A percentile compares a stretch with the other conserved stretches of the same genome.
These are phyloP conservation scores for Yamadazyma tumulicola DNA, from an alignment of 805 yeast genomes.

Conservation along the genomic window DNA sequence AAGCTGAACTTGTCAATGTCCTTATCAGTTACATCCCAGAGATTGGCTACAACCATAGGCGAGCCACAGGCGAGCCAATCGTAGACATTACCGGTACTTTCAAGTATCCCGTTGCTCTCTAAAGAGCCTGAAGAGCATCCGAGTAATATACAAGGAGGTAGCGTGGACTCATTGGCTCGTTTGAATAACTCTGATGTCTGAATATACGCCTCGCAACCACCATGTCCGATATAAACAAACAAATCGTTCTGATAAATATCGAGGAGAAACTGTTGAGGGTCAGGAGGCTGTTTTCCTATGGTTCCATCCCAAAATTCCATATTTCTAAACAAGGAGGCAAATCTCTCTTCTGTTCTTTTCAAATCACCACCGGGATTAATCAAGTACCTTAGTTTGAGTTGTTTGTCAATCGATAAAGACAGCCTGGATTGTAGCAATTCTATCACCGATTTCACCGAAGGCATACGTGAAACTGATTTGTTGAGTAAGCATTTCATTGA, in stretches of 20 bases:
- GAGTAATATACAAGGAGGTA: conserved; percentile 65
- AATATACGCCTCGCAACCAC: conserved; percentile 89
- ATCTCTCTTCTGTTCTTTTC: conserved; percentile 54
- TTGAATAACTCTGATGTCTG: conserved; percentile 47
- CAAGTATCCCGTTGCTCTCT: conserved; percentile 54
- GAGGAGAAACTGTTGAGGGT: conserved; percentile 40
- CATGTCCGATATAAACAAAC: conserved; percentile 88
- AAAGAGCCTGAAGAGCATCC: conserved; percentile 91
- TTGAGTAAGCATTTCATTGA: conserved; percentile 54
- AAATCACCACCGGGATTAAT: conserved; percentile 85
- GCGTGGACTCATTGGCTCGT: conserved; percentile 30
- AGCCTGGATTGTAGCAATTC: conserved; percentile 17
- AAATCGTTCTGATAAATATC: conserved; percentile 41
- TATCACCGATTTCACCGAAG: conserved; percentile 50
- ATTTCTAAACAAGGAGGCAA: conserved; percentile 22
- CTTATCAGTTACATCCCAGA: conserved; percentile 97
- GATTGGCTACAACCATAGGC: conserved; percentile 76
- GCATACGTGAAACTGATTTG: conserved; percentile 68
- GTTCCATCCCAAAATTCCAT: conserved; percentile 36
- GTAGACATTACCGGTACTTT: conserved; percentile 72
- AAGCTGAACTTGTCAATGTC: conserved; percentile 82
- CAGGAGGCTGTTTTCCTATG: conserved; percentile 54
- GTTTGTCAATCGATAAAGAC: background rate
- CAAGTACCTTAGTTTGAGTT: conserved; percentile 37
- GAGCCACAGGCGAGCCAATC: conserved; percentile 78